phyloP scores from a whole-genome alignment of 345 rosid genomes.

The Nasturtium officinale region DNA sequence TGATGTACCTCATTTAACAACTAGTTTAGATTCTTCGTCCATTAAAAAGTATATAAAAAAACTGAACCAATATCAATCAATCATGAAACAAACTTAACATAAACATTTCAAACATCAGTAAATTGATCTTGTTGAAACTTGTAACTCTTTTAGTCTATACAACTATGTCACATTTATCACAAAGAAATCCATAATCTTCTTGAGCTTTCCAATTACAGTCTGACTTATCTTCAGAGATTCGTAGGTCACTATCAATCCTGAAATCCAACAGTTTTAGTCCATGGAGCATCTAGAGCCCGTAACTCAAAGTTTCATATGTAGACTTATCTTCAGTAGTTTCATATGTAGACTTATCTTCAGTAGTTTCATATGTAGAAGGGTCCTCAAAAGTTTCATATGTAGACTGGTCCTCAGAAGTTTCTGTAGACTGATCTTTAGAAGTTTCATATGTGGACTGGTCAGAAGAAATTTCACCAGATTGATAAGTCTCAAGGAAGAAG shows the following conservation, averaged over 20 bases:
- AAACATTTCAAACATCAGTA: background rate
- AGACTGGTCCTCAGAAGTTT: constrained; percentile 8
- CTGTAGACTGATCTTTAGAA: constrained; percentile 21
- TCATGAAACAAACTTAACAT: background rate
- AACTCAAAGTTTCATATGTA: background rate
- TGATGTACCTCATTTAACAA: background rate
- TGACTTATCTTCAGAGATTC: background rate
- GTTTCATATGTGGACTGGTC: constrained; percentile 17
- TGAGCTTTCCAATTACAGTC: background rate
- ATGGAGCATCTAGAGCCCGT: background rate
- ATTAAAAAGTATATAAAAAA: background rate
- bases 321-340: background rate
- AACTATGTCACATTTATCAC: background rate
- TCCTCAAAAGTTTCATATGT: constrained; percentile 36
- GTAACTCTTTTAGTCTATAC: background rate
- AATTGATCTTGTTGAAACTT: background rate
- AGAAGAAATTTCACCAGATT: constrained; percentile 41
- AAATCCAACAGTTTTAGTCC: background rate
- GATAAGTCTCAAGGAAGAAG: constrained; percentile 53
- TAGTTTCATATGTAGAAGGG: constrained; percentile 15
- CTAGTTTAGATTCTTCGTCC: background rate
- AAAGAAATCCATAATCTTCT: background rate
- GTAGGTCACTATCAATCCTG: background rate
- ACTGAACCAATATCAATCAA: background rate
- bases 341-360: constrained; percentile 10